Percentiles rank a stretch among this genome's conserved stretches.
Evolutionary conservation across 345 rosid species (phyloP).

Genomic region (Eucalyptus sideroxylon): DNA sequence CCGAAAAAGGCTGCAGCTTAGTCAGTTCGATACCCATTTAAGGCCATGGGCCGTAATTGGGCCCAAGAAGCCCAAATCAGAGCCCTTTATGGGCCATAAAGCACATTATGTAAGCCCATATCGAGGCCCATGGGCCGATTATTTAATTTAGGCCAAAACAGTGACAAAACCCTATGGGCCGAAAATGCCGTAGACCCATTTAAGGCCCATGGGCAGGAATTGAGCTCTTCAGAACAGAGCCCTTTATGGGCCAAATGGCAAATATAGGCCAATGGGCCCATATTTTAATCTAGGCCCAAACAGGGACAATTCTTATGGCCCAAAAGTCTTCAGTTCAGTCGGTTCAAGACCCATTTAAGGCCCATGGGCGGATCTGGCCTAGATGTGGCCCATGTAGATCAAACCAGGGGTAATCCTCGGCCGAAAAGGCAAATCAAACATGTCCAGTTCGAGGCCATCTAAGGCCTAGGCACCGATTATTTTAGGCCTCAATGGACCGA

Average conservation of each 20-base stretch:
- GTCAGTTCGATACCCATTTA: too few relatives aligned
- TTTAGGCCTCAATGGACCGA: neutral
- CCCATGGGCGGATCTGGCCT: rapidly evolving
- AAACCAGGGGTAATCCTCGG: neutral
- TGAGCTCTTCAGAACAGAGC: neutral
- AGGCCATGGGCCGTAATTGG: neutral
- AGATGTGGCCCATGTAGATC: neutral
- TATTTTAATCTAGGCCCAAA: neutral
- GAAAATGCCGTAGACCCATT: neutral
- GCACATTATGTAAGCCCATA: neutral
- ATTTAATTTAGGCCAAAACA: neutral
- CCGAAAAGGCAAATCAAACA: neutral
- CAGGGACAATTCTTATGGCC: neutral
- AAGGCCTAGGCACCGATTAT: neutral
- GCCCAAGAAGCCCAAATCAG: neutral
- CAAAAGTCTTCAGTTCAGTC: neutral
- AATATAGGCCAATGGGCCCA: neutral
- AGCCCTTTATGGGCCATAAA: neutral
- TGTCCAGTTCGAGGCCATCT: neutral
- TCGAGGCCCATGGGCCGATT: neutral
- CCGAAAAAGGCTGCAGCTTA: too few relatives aligned
- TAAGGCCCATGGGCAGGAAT: neutral
- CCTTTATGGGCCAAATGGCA: neutral
- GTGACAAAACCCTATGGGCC: neutral
- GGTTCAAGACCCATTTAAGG: neutral